phyloP scores from a whole-genome alignment of 495 filamentous ascomycete genomes.

The Neurospora discreta region DNA sequence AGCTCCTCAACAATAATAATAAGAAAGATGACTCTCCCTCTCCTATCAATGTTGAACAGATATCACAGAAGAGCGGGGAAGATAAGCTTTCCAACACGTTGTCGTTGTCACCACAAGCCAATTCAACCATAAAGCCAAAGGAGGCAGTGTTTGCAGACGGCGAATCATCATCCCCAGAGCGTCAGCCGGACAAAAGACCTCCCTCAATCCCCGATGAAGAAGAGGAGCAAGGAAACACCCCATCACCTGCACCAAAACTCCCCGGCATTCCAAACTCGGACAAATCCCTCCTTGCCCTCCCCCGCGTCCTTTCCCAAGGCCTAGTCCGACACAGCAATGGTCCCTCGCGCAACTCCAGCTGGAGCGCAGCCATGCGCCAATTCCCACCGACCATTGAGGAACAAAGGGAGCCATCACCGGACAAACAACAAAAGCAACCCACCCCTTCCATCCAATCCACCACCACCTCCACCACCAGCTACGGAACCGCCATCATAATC shows the following conservation, averaged over 20 bases:
- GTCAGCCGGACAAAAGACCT: background rate
- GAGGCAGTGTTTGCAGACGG: background rate
- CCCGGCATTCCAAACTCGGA: background rate
- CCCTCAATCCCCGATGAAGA: background rate
- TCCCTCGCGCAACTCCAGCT: background rate
- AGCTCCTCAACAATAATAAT: conserved; percentile 8
- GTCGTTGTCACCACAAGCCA: background rate
- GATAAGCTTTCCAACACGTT: background rate
- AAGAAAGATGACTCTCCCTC: background rate
- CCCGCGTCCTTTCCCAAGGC: background rate
- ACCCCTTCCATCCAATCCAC: background rate
- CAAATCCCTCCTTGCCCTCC: background rate
- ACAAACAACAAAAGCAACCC: conserved; percentile 4
- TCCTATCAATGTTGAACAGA: background rate
- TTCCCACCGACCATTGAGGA: conserved; percentile 18
- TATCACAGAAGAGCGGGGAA: background rate
- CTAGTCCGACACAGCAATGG: background rate
- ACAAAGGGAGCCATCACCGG: conserved; percentile 19
- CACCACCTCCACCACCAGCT: background rate
- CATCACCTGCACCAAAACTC: background rate
- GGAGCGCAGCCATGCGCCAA: background rate
- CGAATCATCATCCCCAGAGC: background rate
- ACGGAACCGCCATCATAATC: background rate
- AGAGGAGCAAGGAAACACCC: background rate
- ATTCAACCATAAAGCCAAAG: background rate